These are phyloP conservation scores for Excoecaria agallocha DNA, from an alignment of 345 rosid species.

Conservation along the genomic window DNA sequence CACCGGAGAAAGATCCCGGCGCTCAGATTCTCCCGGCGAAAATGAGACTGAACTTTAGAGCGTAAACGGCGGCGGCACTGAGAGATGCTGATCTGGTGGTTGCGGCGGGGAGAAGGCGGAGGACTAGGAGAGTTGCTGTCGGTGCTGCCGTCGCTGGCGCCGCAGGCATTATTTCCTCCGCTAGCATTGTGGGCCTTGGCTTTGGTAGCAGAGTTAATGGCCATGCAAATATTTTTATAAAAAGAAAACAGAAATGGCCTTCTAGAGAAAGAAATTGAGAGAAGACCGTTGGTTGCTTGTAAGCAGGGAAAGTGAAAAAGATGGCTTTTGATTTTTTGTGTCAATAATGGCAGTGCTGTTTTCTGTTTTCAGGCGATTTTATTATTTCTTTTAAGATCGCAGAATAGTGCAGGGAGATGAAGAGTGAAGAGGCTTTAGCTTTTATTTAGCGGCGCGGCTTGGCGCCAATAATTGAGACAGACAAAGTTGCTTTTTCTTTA, in stretches of 20 bases:
- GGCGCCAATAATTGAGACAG: not conserved
- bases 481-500: no score
- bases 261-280: not conserved
- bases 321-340: not conserved
- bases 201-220: constrained; percentile 38
- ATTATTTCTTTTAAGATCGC: no score
- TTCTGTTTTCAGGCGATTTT: not conserved
- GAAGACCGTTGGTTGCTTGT: not conserved
- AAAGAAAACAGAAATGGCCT: not conserved
- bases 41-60: constrained; percentile 47
- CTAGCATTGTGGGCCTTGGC: constrained; percentile 31
- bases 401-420: not conserved
- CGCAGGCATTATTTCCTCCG: constrained; percentile 19
- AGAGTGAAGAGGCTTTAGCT: not conserved
- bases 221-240: constrained; percentile 31
- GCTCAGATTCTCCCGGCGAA: constrained; percentile 35
- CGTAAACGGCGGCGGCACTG: constrained; percentile 60
- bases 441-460: not conserved
- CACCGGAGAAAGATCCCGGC: constrained; percentile 51
- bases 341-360: not conserved
- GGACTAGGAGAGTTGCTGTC: constrained; percentile 71
- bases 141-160: constrained; percentile 20
- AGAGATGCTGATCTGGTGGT: constrained; percentile 25
- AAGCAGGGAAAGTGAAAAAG: not conserved
- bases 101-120: constrained; percentile 61